Conservation (phyloP, 257 asterid species). For the Voacanga thouarsii region DNA sequence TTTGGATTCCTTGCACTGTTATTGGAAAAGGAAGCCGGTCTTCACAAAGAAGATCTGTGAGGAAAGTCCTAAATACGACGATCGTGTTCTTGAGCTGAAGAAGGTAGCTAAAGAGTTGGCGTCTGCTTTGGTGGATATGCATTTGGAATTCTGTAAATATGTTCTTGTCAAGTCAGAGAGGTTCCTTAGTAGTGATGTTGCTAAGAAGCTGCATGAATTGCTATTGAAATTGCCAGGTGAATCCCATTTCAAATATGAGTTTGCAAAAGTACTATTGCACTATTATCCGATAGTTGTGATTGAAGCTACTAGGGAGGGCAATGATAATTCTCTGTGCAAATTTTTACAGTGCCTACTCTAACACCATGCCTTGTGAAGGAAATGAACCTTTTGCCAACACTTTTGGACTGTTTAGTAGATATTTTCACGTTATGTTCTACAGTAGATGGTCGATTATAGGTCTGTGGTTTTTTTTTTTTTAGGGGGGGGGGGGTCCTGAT, state of each 20-base stretch:
- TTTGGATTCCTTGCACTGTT: conserved; percentile 58
- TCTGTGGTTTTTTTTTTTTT: conserved; percentile 20
- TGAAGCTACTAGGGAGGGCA: conserved; percentile 50
- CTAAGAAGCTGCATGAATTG: conserved; percentile 76
- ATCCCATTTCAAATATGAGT: conserved; percentile 83
- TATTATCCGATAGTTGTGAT: conserved; percentile 75
- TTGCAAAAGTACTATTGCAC: conserved; percentile 73
- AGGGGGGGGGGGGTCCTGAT: no score
- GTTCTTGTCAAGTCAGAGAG: conserved; percentile 77
- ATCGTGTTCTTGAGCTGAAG: conserved; percentile 33
- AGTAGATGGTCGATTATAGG: conserved; percentile 81
- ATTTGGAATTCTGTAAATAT: conserved; percentile 67
- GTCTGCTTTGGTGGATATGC: conserved; percentile 70
- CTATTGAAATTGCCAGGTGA: conserved; percentile 88
- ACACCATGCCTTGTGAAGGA: no score
- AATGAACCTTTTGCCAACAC: no score
- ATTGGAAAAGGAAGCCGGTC: conserved; percentile 64
- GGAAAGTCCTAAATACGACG: no score
- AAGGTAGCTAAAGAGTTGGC: conserved; percentile 64
- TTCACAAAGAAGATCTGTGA: conserved; percentile 29
- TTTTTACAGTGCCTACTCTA: no score
- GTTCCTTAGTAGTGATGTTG: conserved; percentile 37
- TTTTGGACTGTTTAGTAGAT: conserved; percentile 70
- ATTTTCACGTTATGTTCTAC: conserved; percentile 59
- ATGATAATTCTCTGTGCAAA: conserved; percentile 89